phyloP scores from a whole-genome alignment of 2,329 filamentous ascomycete species.

The Aurifilum marmelostoma region DNA sequence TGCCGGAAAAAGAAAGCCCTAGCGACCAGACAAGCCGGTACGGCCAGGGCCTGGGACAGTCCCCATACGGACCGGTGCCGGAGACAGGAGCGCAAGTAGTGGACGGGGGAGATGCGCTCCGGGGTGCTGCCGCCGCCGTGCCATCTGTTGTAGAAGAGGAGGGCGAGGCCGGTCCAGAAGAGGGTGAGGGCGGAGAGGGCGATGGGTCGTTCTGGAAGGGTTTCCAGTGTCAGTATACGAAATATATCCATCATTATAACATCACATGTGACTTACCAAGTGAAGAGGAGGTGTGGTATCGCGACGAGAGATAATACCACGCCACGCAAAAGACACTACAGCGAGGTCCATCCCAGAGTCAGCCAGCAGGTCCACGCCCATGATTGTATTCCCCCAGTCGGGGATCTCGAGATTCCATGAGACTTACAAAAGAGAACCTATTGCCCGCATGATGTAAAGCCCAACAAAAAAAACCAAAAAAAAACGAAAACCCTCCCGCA shows the following conservation, averaged over 20 bases:
- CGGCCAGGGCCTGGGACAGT: neutral
- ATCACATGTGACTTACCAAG: constrained; percentile 1
- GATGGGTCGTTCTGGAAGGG: constrained; percentile 16
- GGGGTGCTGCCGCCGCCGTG: too few species aligned
- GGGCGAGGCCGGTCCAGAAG: constrained; percentile 2
- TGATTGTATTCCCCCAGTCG: too few species aligned
- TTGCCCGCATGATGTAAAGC: neutral
- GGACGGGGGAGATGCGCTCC: neutral
- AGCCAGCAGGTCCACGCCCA: neutral
- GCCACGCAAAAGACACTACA: constrained; percentile 14
- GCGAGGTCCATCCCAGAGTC: neutral
- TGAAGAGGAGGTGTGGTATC: neutral
- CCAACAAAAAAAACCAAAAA: neutral
- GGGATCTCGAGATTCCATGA: too few species aligned
- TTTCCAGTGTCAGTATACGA: neutral
- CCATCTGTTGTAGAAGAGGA: neutral
- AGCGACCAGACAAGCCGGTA: constrained; percentile 2
- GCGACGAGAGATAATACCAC: constrained; percentile 3
- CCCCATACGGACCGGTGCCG: neutral
- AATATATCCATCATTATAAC: too few species aligned
- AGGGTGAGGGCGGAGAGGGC: constrained; percentile 7
- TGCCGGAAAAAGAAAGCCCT: constrained; percentile 9
- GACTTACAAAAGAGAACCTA: neutral
- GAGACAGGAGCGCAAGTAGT: neutral
- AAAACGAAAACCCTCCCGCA: neutral